phyloP scores from a whole-genome alignment of 495 filamentous ascomycete genomes.

The Penicillium paradoxum region DNA sequence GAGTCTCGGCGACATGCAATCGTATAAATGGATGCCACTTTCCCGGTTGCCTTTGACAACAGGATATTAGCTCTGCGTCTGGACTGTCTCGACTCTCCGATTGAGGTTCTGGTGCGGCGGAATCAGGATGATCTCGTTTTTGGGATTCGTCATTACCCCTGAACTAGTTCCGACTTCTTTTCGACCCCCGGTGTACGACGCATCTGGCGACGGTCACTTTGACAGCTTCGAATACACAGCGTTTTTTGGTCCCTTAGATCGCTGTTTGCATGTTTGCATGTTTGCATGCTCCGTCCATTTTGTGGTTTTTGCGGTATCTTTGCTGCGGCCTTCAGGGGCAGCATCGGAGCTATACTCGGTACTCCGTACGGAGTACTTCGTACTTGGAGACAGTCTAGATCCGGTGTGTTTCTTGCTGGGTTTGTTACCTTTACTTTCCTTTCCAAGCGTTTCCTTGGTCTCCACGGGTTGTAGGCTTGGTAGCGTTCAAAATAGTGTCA shows the following conservation, averaged over 20 bases:
- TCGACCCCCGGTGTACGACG: not conserved
- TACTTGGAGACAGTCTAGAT: too few species aligned
- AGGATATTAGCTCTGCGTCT: slow-evolving; percentile 1
- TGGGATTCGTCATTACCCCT: slow-evolving; percentile 10
- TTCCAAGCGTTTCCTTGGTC: too few species aligned
- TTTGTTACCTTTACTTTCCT: too few species aligned
- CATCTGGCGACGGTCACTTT: not conserved
- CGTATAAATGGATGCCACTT: slow-evolving; percentile 2
- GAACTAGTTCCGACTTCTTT: slow-evolving; percentile 4
- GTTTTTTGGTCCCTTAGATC: not conserved
- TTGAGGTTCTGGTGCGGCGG: not conserved
- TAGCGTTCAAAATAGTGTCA: too few species aligned
- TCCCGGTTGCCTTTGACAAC: slow-evolving; percentile 12
- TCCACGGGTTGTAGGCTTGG: too few species aligned
- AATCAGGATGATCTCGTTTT: slow-evolving; percentile 1
- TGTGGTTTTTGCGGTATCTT: not conserved
- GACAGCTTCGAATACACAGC: slow-evolving; percentile 3
- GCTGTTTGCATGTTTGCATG: not conserved
- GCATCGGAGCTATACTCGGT: not conserved
- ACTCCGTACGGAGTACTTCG: not conserved
- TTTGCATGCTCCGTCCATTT: not conserved
- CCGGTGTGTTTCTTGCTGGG: too few species aligned
- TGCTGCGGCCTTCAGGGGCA: slow-evolving; percentile 3
- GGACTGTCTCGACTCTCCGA: not conserved
- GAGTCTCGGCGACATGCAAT: not conserved